Evolutionary conservation across 768 basidiomycete genomes (phyloP).

Genomic region (Butyriboletus loyo): DNA sequence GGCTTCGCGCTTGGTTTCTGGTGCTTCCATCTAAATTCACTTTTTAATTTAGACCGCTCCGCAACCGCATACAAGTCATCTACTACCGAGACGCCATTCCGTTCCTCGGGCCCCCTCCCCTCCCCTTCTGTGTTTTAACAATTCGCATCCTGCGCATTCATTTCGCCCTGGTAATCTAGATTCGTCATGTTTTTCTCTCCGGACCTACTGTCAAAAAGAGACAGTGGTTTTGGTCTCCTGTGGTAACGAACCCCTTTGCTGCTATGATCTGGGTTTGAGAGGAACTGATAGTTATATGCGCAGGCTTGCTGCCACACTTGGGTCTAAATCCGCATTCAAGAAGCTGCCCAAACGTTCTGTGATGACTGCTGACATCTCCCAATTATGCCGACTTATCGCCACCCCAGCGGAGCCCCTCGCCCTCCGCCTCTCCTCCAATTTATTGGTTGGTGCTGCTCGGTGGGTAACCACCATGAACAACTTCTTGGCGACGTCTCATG

Average conservation of each 20-base stretch:
- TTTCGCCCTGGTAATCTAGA: background rate
- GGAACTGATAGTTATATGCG: conserved; percentile 10
- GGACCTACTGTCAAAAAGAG: conserved; percentile 74
- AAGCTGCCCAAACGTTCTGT: conserved; percentile 81
- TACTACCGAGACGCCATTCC: background rate
- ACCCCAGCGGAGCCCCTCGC: conserved; percentile 86
- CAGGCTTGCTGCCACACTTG: conserved; percentile 91
- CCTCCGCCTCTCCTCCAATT: conserved; percentile 79
- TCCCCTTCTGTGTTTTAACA: conserved; percentile 5
- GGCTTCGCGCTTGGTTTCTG: conserved; percentile 24
- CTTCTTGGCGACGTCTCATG: background rate
- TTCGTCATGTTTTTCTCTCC: conserved; percentile 79
- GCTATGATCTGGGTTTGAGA: background rate
- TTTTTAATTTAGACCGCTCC: background rate
- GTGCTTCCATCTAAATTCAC: conserved; percentile 3
- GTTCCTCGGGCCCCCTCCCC: background rate
- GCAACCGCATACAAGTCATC: conserved; percentile 8
- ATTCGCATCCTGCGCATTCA: background rate
- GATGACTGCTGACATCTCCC: conserved; percentile 77
- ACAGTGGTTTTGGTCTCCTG: conserved; percentile 86
- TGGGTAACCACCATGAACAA: conserved; percentile 32
- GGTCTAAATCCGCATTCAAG: conserved; percentile 82
- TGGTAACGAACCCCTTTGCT: conserved; percentile 46
- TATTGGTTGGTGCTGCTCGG: conserved; percentile 90
- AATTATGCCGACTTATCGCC: conserved; percentile 77